A percentile compares a stretch with the other conserved stretches of the same genome.
These are phyloP conservation scores for Hypoxylon sp. DNA, from an alignment of 2,329 filamentous ascomycete species.

Conservation along the genomic window DNA sequence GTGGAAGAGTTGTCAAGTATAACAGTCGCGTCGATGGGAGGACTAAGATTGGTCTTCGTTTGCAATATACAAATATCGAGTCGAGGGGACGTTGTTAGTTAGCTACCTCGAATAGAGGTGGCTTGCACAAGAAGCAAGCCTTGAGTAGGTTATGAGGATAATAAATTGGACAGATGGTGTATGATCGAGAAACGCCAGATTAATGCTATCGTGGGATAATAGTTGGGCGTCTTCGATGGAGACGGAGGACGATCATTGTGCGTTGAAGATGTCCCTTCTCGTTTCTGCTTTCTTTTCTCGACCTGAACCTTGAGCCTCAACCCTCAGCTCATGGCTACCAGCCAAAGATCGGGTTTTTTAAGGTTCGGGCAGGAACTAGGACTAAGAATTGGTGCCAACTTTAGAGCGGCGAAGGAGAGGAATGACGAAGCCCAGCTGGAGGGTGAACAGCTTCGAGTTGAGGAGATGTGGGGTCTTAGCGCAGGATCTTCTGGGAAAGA, in stretches of 20 bases:
- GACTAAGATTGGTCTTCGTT: conserved; percentile 18
- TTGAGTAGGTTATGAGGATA: conserved; percentile 7
- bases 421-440: conserved; percentile 9
- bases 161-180: not conserved
- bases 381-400: conserved; percentile 18
- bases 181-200: conserved; percentile 39
- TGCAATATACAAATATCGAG: conserved; percentile 17
- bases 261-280: conserved; percentile 32
- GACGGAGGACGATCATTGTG: conserved; percentile 51
- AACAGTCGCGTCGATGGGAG: not conserved
- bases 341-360: conserved; percentile 22
- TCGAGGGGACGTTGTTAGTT: conserved; percentile 9
- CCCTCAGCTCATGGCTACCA: conserved; percentile 43
- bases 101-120: conserved; percentile 7
- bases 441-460: not conserved
- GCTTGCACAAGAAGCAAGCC: conserved; percentile 14
- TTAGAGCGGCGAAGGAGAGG: conserved; percentile 19
- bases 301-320: conserved; percentile 37
- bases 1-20: conserved; percentile 31
- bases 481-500: conserved; percentile 24
- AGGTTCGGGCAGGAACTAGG: conserved; percentile 25
- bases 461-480: conserved; percentile 36
- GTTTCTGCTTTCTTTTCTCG: conserved; percentile 36
- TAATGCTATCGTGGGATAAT: conserved; percentile 54
- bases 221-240: conserved; percentile 53